Evolutionary conservation across 2,329 filamentous ascomycete species (phyloP).

Genomic region (Fusarium metavorans): DNA sequence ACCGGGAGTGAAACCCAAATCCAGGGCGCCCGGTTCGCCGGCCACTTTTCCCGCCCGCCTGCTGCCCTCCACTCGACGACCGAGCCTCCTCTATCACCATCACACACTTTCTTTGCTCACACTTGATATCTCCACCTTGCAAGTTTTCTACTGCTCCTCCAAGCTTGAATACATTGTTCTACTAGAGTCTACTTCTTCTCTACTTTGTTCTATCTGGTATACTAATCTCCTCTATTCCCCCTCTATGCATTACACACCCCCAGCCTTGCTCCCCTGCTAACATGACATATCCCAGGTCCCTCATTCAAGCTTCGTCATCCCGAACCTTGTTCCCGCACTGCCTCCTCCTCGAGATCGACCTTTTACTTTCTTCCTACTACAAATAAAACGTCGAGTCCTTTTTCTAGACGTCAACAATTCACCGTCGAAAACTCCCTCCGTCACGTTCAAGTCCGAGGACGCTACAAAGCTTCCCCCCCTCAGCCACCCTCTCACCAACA

Average conservation of each 20-base stretch:
- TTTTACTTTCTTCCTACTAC: not conserved
- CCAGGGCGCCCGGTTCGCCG: conserved; percentile 40
- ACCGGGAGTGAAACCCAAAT: conserved; percentile 21
- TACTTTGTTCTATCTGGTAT: not conserved
- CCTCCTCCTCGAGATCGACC: not conserved
- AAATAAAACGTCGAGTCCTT: not conserved
- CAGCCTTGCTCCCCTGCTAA: conserved; percentile 17
- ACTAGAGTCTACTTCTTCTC: not conserved
- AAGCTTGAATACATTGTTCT: not conserved
- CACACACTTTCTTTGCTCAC: conserved; percentile 10
- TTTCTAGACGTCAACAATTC: not conserved
- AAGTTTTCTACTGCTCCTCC: not conserved
- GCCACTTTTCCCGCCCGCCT: conserved; percentile 38
- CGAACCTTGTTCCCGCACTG: conserved; percentile 9
- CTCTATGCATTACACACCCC: not conserved
- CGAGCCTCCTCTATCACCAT: conserved; percentile 38
- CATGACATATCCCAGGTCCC: conserved; percentile 28
- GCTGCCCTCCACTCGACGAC: conserved; percentile 15
- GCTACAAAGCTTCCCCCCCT: conserved; percentile 33
- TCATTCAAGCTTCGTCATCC: conserved; percentile 33
- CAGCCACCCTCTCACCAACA: conserved; percentile 22
- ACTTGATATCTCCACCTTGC: conserved; percentile 20
- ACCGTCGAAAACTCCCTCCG: not conserved
- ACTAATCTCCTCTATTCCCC: not conserved
- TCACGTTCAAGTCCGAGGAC: conserved; percentile 1